Base-by-base conservation (phyloP, 73 alveolate genomes). In the Paramecium bursaria region DNA sequence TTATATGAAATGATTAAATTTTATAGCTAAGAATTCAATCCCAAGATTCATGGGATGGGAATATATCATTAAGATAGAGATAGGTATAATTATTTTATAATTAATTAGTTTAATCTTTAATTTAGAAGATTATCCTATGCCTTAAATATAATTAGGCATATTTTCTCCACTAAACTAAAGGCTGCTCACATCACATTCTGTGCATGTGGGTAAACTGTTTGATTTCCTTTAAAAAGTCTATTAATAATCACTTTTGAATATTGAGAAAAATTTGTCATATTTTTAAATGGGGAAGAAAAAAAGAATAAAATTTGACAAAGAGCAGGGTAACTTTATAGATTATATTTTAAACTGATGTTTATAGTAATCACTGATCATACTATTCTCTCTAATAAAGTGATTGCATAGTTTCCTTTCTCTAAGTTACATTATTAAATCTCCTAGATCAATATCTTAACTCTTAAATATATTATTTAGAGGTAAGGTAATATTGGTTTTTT, bases 81-180 rank as follows among this genome's bases (percentile, higher is more conserved):
- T 54, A 14, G 17, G 25, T 26, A 57, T 67, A 67, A 21, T 1
- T 54, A 6, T 17, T 23, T 54, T 11, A 5, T 3, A 30, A 30
- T 33, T 30, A 42, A 15, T 4, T 67, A 67, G 60, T 4, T 67
- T 31, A 19, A 39, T 33, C 22, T 67, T 67, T 67, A 67, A 67
- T 15, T 4, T 67, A 31, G 17, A 17, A 7, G 82, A 67, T 67
- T 67, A 67, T 42, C 33, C 50, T 42, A 39, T 67, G 21, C 82
- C 82, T 3, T 31, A 67, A 42, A 39, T 67, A 35, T 57, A 53
- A 21, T 39, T 67, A 31, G 35, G 46, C n/a, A 67, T 67, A 15
- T 67, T 67, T 44, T 39, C 15, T 67, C 82, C 82, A 21, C 27
- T 15, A 0, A 67, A 67, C n/a, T 25, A 47, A 42, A 67, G 27